Base-by-base conservation (phyloP, 1,284 basidiomycete species). In the Ustilago cynodontis region DNA sequence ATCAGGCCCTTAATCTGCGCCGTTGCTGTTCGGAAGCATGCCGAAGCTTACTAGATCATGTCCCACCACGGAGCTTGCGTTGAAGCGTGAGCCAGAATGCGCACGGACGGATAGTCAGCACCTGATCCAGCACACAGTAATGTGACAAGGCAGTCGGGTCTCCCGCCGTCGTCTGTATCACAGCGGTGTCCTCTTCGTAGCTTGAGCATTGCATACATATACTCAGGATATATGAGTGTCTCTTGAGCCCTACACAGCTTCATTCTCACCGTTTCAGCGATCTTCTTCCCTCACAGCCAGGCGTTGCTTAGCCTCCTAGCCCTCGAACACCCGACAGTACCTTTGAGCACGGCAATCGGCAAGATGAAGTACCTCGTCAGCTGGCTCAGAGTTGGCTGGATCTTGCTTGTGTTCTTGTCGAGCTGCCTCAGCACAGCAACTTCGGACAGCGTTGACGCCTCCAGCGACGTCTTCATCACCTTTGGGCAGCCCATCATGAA, bases 401-500 rank as follows among this genome's bases (percentile, higher is more conserved):
- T 43, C 31, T 35, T 64, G 3, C 43, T 63, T 3, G 14, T 50
- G n/a, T 9, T 56, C 33, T 41, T 50, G 31, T 3, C 26, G 2
- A 26, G 26, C 8, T 26, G 10, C 14, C 52, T 11, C 8, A 39
- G 29, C 1, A 56, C 59, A 39, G 49, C 18, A n/a, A 20, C 18
- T 5, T 16, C 18, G 11, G 3, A 4, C 20, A 43, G 33, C 18
- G 24, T 59, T 8, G 71, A 70, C 39, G 52, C 61, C 29, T 65
- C 66, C 0, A 70, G 67, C n/a, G 67, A 75, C n/a, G 26, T 64
- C 8, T 28, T 60, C 18, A 31, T 67, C n/a, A 67, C 60, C 14
- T 75, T 60, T n/a, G 59, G 52, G 7, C 52, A 53, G 57, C 41
- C 63, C 1, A 24, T 45, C 37, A 71, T 70, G 72, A 63, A 56